phyloP scores from a whole-genome alignment of 192 early-diverging fungal species.

The Backusella morwellensis region DNA sequence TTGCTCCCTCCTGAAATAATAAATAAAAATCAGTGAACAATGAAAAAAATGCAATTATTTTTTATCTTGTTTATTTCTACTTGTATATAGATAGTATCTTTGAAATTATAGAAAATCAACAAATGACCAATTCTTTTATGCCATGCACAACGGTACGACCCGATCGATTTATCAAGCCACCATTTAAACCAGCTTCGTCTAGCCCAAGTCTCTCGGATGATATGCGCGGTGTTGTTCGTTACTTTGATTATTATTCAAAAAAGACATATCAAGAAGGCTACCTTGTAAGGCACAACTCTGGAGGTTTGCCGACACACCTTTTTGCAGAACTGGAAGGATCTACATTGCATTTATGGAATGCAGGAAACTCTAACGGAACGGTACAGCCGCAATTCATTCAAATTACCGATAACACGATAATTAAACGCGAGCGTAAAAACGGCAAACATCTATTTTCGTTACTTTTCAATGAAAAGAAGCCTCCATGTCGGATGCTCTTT shows the following conservation, averaged over 20 bases:
- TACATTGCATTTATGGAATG: neutral
- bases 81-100: neutral
- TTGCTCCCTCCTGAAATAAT: neutral
- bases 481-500: neutral
- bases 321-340: neutral
- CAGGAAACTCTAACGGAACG: neutral
- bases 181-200: neutral
- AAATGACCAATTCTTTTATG: neutral
- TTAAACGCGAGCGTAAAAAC: neutral
- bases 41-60: constrained; percentile 1
- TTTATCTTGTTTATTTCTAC: neutral
- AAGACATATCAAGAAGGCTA: neutral
- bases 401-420: neutral
- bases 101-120: neutral
- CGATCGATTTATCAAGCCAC: neutral
- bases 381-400: neutral
- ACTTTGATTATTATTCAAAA: neutral
- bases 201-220: neutral
- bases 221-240: neutral
- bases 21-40: neutral
- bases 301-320: neutral
- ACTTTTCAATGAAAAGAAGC: neutral
- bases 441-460: neutral
- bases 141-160: neutral
- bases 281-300: neutral